Evolutionary conservation across 2,329 filamentous ascomycete genomes (phyloP).

Genomic region (Claviceps cyperi): DNA sequence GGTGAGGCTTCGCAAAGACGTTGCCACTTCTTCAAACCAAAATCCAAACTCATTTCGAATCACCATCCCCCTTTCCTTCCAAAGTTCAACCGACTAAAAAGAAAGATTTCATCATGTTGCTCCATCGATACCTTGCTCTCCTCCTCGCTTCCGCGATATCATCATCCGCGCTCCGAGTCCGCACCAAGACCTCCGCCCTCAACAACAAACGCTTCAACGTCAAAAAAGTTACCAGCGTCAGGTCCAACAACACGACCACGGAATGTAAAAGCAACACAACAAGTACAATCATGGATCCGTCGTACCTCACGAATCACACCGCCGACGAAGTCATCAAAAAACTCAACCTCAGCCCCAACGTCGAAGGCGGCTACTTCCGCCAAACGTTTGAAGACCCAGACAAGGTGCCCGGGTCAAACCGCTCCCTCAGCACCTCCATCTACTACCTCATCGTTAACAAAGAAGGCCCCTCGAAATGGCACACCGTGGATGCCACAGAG

Average conservation of each 20-base stretch:
- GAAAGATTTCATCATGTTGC: too few relatives aligned
- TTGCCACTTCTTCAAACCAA: too few relatives aligned
- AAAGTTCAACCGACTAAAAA: too few relatives aligned
- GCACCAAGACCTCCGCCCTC: too few relatives aligned
- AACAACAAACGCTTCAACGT: too few relatives aligned
- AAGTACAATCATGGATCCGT: not conserved
- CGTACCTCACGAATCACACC: not conserved
- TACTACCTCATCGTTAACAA: conserved; percentile 36
- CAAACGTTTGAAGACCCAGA: conserved; percentile 30
- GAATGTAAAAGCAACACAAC: not conserved
- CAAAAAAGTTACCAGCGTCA: too few relatives aligned
- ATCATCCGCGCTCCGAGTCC: too few relatives aligned
- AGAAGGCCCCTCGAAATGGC: conserved; percentile 30
- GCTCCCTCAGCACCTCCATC: conserved; percentile 33
- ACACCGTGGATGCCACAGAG: conserved; percentile 31
- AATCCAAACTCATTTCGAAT: too few relatives aligned
- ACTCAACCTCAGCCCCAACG: conserved; percentile 27
- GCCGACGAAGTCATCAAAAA: conserved; percentile 27
- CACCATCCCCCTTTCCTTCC: too few relatives aligned
- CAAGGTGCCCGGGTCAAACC: conserved; percentile 11
- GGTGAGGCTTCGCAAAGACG: too few relatives aligned
- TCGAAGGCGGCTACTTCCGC: conserved; percentile 34
- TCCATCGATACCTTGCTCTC: too few relatives aligned
- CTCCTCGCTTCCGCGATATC: too few relatives aligned
- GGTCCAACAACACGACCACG: not conserved